phyloP scores from a whole-genome alignment of 768 basidiomycete species.

The Amanita subjunquillea region DNA sequence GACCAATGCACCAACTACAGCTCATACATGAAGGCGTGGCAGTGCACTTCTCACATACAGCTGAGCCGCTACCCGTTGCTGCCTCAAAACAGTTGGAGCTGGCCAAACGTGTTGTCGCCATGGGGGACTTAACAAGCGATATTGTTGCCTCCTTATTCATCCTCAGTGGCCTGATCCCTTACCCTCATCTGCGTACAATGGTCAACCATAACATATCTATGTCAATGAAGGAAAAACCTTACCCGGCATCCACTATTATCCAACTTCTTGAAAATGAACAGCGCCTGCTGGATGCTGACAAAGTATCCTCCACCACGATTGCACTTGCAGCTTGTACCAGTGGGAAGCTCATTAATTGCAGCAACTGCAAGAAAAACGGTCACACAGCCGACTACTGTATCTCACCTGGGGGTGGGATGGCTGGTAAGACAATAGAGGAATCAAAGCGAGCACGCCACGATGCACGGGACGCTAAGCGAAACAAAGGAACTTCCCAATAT shows the following conservation, averaged over 20 bases:
- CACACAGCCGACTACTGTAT: slow-evolving; percentile 5
- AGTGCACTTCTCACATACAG: neutral
- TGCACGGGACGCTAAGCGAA: neutral
- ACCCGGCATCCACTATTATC: neutral
- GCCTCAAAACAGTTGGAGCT: neutral
- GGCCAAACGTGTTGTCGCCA: neutral
- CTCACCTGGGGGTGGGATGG: slow-evolving; percentile 6
- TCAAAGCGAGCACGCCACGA: neutral
- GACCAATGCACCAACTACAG: neutral
- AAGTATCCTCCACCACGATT: neutral
- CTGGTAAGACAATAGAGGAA: slow-evolving; percentile 4
- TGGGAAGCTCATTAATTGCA: neutral
- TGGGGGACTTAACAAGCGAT: neutral
- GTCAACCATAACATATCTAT: neutral
- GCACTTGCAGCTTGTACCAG: neutral
- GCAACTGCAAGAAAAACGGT: slow-evolving; percentile 3
- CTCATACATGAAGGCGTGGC: neutral
- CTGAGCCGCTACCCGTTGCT: neutral
- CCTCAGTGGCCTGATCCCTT: neutral
- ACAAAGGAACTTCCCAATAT: neutral
- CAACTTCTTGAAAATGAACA: too few relatives aligned
- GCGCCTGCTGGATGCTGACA: neutral
- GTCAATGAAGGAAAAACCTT: neutral
- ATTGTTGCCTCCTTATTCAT: neutral
- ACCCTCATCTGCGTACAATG: neutral